These are phyloP conservation scores for Pterocarpus santalinus DNA, from an alignment of 306 rosid species.

Conservation along the genomic window DNA sequence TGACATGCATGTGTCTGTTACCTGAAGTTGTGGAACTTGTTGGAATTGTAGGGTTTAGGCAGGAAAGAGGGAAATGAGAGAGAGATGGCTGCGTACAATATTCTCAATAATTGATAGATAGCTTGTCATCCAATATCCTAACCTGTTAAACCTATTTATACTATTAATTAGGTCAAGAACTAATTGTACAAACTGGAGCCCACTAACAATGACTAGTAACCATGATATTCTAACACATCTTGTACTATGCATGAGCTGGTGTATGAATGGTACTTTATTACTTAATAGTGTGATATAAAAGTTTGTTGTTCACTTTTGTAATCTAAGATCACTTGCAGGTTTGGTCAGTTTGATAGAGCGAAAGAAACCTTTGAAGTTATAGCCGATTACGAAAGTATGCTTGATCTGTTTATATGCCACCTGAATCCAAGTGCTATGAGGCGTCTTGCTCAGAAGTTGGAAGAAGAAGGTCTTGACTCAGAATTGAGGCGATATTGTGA, in stretches of 20 bases:
- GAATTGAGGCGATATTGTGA: slow-evolving; percentile 97
- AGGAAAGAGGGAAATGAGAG: not conserved
- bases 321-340: slow-evolving; percentile 70
- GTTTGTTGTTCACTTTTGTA: slow-evolving; percentile 38
- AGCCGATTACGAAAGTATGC: slow-evolving; percentile 90
- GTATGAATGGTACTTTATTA: slow-evolving; percentile 14
- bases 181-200: not conserved
- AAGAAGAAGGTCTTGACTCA: slow-evolving; percentile 94
- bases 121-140: not conserved
- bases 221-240: not conserved
- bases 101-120: slow-evolving; percentile 14
- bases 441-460: slow-evolving; percentile 97
- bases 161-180: slow-evolving; percentile 3
- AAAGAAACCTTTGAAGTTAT: slow-evolving; percentile 97
- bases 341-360: slow-evolving; percentile 97
- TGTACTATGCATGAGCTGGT: slow-evolving; percentile 37
- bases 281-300: slow-evolving; percentile 34
- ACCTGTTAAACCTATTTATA: not conserved
- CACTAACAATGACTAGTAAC: not conserved
- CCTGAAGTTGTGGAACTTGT: not conserved
- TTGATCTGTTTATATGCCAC: slow-evolving; percentile 96
- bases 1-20: slow-evolving; percentile 29
- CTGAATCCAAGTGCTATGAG: slow-evolving; percentile 99
- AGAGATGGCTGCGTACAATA: not conserved
- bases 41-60: slow-evolving; percentile 2